Evolutionary conservation across 2,329 filamentous ascomycete genomes (phyloP), one percentile per base, ranked within the genome.

Genomic region (Lomentospora prolificans): DNA sequence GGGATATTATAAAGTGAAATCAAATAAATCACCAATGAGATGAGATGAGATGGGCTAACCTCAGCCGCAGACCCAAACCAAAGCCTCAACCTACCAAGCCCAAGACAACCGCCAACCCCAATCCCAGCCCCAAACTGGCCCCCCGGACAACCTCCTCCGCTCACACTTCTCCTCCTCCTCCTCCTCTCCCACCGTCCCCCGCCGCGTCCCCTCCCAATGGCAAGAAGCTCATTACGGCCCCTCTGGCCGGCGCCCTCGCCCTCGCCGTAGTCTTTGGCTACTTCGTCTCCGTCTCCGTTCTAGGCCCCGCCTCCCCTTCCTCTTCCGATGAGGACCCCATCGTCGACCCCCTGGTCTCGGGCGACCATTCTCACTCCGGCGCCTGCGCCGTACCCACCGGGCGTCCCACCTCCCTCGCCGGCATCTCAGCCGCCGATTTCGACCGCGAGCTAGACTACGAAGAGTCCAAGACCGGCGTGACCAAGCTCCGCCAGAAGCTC

Each of bases 391-490:
- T 17, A 8, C 74, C 77, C 3, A 79, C 77, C 19, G 77, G 77
- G 30, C 75, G 75, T 9, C 75, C 77, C 3, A 68, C 72, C 24
- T 71, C 73, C 55, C 69, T 79, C 60, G 71, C 69, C 17, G 66
- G 69, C 51, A 69, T 74, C 53, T 70, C 72, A 12, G 82, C 82
- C 17, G 68, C 70, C 27, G 74, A 75, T 41, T 86, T 85, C 64
- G 82, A 86, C 67, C 69, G 71, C 56, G 75, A 76, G 58, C 78
- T 85, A 36, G 74, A 84, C 64, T 69, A 74, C 61, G 76, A 77
- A 3, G 82, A 86, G 66, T 73, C 70, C 66, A 70, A 78, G 61
- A 78, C 78, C 71, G 81, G 82, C 51, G 75, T 85, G 60, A 74
- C 70, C 4, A 67, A 66, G 17, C 66, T 84, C 53, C 75, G 82